Percentiles rank a stretch among this genome's conserved stretches.
phyloP scores from a whole-genome alignment of 2,329 filamentous ascomycete genomes.

The Diplodia sapinea region DNA sequence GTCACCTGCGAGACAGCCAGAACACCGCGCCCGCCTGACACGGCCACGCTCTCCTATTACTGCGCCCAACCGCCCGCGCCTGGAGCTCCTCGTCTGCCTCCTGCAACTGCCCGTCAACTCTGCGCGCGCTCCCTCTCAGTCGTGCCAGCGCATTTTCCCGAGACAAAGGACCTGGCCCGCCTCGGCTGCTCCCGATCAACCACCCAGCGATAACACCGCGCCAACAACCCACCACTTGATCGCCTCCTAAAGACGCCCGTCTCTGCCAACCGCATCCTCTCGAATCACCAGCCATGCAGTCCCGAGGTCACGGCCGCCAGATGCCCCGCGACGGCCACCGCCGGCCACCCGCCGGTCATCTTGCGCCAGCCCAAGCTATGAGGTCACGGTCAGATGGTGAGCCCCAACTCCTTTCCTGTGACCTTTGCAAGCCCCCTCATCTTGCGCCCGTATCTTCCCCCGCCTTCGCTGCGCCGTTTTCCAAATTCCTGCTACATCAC shows the following conservation, averaged over 20 bases:
- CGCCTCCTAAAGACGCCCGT: neutral
- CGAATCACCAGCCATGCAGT: slow-evolving; percentile 9
- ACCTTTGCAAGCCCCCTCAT: slow-evolving; percentile 3
- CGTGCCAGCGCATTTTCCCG: slow-evolving; percentile 18
- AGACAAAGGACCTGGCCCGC: slow-evolving; percentile 22
- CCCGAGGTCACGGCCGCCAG: slow-evolving; percentile 22
- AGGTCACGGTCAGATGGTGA: slow-evolving; percentile 32
- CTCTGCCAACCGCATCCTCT: slow-evolving; percentile 12
- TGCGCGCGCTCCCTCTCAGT: slow-evolving; percentile 3
- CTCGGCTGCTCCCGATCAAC: slow-evolving; percentile 22
- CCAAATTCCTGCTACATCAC: neutral
- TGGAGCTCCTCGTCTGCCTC: neutral
- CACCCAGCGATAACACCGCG: neutral
- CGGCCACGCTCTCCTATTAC: slow-evolving; percentile 29
- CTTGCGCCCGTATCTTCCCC: neutral
- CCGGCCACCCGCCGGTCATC: slow-evolving; percentile 17
- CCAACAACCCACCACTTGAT: neutral
- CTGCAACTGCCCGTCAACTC: neutral
- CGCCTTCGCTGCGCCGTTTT: neutral
- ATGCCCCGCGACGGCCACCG: slow-evolving; percentile 20
- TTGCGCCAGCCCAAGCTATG: slow-evolving; percentile 26
- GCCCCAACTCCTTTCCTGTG: slow-evolving; percentile 20
- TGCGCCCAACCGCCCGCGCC: slow-evolving; percentile 3
- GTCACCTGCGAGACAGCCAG: slow-evolving; percentile 27
- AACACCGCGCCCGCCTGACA: slow-evolving; percentile 21